A percentile compares a stretch with the other conserved stretches of the same genome.
Conservation (phyloP, 257 asterid species). For the Jacaranda copaia region DNA sequence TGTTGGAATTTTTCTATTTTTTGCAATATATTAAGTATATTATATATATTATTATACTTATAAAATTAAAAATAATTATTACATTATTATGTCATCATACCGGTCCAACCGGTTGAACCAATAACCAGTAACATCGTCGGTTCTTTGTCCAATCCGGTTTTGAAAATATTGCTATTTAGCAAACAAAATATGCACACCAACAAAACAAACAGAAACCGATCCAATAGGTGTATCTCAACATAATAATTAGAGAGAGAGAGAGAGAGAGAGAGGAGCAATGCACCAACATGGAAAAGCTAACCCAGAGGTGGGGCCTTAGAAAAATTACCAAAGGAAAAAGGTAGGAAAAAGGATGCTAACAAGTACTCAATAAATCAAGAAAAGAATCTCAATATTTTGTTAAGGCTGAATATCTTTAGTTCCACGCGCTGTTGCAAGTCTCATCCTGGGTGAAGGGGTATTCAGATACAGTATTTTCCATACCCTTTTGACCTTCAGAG, state of each 20-base stretch:
- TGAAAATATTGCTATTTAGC: too few species aligned
- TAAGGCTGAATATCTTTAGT: background rate
- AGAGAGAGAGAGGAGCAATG: background rate
- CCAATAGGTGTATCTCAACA: background rate
- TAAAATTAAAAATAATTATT: too few species aligned
- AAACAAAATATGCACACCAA: slow-evolving; percentile 27
- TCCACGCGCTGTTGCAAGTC: slow-evolving; percentile 10
- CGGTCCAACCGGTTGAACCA: too few species aligned
- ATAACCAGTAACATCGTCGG: too few species aligned
- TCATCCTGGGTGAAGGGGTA: too few species aligned
- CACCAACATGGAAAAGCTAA: slow-evolving; percentile 9
- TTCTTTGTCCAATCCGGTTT: too few species aligned
- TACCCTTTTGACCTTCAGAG: slow-evolving; percentile 16
- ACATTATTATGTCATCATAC: too few species aligned
- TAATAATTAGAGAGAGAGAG: background rate
- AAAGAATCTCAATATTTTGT: background rate
- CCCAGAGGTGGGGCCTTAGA: background rate
- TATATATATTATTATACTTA: too few species aligned
- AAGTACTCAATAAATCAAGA: slow-evolving; percentile 13
- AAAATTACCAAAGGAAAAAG: slow-evolving; percentile 8
- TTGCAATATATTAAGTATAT: too few species aligned
- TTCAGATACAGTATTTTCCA: background rate
- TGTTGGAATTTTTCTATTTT: too few species aligned
- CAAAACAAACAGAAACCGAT: background rate
- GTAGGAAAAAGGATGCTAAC: background rate